phyloP scores from a whole-genome alignment of 78 protist genomes.

The Tieghemostelium lacteum region DNA sequence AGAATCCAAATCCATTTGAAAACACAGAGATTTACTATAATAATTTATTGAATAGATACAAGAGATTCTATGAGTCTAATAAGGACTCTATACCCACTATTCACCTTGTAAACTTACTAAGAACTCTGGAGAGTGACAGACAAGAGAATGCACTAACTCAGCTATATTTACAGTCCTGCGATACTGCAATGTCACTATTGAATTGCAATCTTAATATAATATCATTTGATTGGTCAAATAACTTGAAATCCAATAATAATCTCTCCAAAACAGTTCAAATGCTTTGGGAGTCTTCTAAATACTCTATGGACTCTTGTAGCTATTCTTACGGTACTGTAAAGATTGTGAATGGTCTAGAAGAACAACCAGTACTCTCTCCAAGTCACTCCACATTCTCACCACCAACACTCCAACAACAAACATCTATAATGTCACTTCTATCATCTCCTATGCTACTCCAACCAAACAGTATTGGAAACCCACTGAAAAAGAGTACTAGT shows the following conservation, averaged over 20 bases:
- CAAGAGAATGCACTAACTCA: slow-evolving; percentile 43
- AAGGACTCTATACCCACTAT: slow-evolving; percentile 26
- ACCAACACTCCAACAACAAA: not conserved
- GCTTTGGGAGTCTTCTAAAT: slow-evolving; percentile 16
- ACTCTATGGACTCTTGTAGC: slow-evolving; percentile 23
- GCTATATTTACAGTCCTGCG: slow-evolving; percentile 25
- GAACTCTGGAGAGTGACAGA: slow-evolving; percentile 20
- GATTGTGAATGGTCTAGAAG: not conserved
- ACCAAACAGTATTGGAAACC: no score
- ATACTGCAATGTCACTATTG: slow-evolving; percentile 3
- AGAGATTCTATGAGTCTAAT: slow-evolving; percentile 15
- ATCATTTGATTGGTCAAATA: slow-evolving; percentile 29
- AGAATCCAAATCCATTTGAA: slow-evolving; percentile 61
- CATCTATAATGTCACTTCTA: no score
- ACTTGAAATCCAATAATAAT: slow-evolving; percentile 32
- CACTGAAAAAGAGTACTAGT: not conserved
- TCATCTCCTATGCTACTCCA: not conserved
- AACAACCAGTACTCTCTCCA: not conserved
- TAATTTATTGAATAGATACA: slow-evolving; percentile 16
- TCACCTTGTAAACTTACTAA: slow-evolving; percentile 15
- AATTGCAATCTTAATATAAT: slow-evolving; percentile 22
- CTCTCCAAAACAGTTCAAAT: slow-evolving; percentile 43
- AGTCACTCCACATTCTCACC: not conserved
- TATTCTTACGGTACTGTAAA: slow-evolving; percentile 34
- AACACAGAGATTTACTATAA: slow-evolving; percentile 41